These are phyloP conservation scores for Lactifluus volemus DNA, from an alignment of 768 basidiomycete genomes.

Conservation along the genomic window DNA sequence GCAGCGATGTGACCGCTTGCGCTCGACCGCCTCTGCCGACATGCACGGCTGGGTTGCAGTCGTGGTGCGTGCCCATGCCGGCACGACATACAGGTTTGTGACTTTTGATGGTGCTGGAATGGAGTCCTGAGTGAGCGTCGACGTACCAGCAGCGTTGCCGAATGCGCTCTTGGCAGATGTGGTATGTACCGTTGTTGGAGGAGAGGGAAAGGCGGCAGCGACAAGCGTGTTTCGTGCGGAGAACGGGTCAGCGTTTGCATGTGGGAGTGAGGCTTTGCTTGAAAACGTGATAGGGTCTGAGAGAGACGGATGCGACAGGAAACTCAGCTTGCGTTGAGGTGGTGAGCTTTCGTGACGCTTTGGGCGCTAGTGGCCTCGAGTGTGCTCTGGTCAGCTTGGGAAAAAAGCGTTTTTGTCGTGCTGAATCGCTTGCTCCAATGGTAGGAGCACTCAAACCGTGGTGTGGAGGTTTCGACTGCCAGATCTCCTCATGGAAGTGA, in stretches of 20 bases:
- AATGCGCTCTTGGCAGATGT: not conserved
- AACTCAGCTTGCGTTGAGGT: slow-evolving; percentile 13
- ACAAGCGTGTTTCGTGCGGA: slow-evolving; percentile 13
- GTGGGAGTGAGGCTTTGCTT: not conserved
- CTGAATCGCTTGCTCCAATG: too few relatives aligned
- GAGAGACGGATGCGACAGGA: slow-evolving; percentile 15
- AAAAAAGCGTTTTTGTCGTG: too few relatives aligned
- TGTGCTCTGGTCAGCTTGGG: too few relatives aligned
- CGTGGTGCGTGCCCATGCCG: too few relatives aligned
- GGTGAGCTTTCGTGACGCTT: too few relatives aligned
- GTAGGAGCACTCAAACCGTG: too few relatives aligned
- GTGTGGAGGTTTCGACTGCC: too few relatives aligned
- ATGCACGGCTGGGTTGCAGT: too few relatives aligned
- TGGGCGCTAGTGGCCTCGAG: too few relatives aligned
- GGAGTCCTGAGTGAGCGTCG: not conserved
- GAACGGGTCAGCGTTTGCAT: slow-evolving; percentile 14
- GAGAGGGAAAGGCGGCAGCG: slow-evolving; percentile 12
- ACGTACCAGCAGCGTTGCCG: not conserved
- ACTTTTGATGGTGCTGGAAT: slow-evolving; percentile 17
- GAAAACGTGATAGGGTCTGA: slow-evolving; percentile 6
- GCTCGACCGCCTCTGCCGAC: too few relatives aligned
- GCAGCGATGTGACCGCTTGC: too few relatives aligned
- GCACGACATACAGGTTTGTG: slow-evolving; percentile 36
- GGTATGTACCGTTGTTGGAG: not conserved
- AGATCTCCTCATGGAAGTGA: too few relatives aligned